These are phyloP conservation scores for Pseudogymnoascus sp. DNA, from an alignment of 2,329 filamentous ascomycete species.

Conservation along the genomic window DNA sequence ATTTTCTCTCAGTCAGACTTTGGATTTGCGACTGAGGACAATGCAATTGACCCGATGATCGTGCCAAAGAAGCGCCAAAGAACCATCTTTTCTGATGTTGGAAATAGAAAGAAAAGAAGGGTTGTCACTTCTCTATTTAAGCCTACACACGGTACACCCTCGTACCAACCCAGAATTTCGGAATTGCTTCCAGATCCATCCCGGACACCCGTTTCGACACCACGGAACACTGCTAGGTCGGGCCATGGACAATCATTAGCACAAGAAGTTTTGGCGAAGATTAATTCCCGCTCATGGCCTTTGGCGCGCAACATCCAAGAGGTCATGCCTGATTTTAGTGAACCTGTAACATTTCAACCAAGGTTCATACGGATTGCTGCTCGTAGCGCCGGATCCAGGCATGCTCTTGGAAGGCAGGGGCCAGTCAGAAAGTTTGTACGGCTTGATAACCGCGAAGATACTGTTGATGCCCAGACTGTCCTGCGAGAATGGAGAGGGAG, in stretches of 20 bases:
- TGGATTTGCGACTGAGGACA: slow-evolving; percentile 25
- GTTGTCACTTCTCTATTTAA: slow-evolving; percentile 11
- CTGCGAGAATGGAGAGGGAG: slow-evolving; percentile 48
- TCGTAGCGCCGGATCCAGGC: slow-evolving; percentile 42
- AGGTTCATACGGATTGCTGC: slow-evolving; percentile 54
- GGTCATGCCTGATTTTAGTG: slow-evolving; percentile 6
- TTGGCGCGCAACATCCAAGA: background rate
- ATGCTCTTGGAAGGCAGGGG: slow-evolving; percentile 45
- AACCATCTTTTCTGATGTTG: background rate
- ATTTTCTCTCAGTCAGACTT: slow-evolving; percentile 17
- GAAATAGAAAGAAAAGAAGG: slow-evolving; percentile 18
- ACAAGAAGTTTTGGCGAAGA: background rate
- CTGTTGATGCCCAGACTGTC: slow-evolving; percentile 46
- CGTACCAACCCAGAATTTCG: slow-evolving; percentile 23
- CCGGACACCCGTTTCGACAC: background rate
- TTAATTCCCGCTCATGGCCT: background rate
- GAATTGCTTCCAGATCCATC: slow-evolving; percentile 17
- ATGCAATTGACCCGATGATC: slow-evolving; percentile 28
- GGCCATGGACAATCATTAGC: background rate
- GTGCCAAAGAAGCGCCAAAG: slow-evolving; percentile 21
- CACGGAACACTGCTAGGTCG: background rate
- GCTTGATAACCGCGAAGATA: slow-evolving; percentile 52
- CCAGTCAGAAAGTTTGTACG: slow-evolving; percentile 49
- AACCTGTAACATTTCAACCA: slow-evolving; percentile 31
- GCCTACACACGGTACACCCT: background rate